A percentile compares a stretch with the other conserved stretches of the same genome.
Conservation (phyloP, 768 basidiomycete genomes). For the Mycena haematopus region DNA sequence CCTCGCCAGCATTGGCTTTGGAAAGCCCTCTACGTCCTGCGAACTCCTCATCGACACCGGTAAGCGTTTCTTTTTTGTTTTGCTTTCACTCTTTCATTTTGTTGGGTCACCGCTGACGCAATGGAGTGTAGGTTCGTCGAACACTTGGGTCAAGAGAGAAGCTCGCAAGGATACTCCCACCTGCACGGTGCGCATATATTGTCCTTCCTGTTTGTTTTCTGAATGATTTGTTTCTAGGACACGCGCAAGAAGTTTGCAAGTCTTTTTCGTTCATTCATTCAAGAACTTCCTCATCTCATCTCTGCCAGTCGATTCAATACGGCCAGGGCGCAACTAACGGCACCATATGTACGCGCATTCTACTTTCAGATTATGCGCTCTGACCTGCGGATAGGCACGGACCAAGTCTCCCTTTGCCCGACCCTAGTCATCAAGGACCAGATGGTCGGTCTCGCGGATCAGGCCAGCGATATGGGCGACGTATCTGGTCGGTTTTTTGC, state of each 20-base stretch:
- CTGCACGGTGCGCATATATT: conserved; percentile 30
- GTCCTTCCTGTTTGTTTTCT: background rate
- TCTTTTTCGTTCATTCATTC: background rate
- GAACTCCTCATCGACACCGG: conserved; percentile 34
- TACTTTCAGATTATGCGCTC: background rate
- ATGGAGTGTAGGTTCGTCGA: conserved; percentile 47
- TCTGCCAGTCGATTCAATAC: conserved; percentile 47
- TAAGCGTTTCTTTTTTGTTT: background rate
- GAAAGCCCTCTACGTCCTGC: conserved; percentile 12
- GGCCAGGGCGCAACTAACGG: conserved; percentile 54
- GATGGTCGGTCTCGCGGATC: conserved; percentile 53
- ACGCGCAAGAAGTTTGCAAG: conserved; percentile 25
- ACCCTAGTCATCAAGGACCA: conserved; percentile 49
- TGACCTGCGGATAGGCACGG: conserved; percentile 4
- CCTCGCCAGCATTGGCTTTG: conserved; percentile 9
- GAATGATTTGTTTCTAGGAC: conserved; percentile 11
- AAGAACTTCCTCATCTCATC: background rate
- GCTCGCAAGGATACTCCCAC: conserved; percentile 46
- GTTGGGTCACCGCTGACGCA: background rate
- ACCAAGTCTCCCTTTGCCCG: conserved; percentile 28
- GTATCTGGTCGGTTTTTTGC: conserved; percentile 40
- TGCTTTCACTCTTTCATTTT: background rate
- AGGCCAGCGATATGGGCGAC: conserved; percentile 16
- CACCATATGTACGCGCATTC: conserved; percentile 25
- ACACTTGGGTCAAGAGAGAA: conserved; percentile 54